Evolutionary conservation across 2,329 filamentous ascomycete species (phyloP), one percentile per base, ranked within the genome.

Genomic region (Nemania sp.): DNA sequence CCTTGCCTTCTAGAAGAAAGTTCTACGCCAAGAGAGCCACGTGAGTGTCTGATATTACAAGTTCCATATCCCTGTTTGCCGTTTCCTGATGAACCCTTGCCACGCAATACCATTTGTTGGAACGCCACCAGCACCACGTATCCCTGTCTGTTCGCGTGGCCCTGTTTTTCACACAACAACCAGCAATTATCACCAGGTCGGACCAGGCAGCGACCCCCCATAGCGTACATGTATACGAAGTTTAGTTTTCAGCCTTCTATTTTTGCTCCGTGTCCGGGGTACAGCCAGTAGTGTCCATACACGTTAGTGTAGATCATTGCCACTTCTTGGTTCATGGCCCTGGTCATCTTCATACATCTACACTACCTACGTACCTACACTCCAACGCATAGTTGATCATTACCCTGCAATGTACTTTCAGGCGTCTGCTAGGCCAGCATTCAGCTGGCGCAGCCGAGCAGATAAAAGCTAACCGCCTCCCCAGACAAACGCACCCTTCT

Each of bases 401-500:
- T 52, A 31, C 33, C 45, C 54, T 50, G 45, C 42, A 45, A 22
- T 41, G 31, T 30, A 40, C n/a, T n/a, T n/a, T n/a, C n/a, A n/a
- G n/a, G n/a, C n/a, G n/a, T 40, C 19, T 24, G 33, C 17, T 44
- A 15, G 31, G 17, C 49, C 15, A 19, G 44, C 51, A 36, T 54
- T 33, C 36, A 49, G 41, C 49, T 45, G 56, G 56, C 52, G 34
- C 57, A 55, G 45, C 50, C 40, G 50, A 57, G 48, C 40, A 61
- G 57, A 55, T 54, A 31, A 43, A 59, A 64, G 53, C 66, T 69
- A 52, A 71, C 61, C 51, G 52, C 12, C 20, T 59, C 55, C 58
- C 54, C 63, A 87, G 84, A 67, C 78, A 82, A 73, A 85, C 84
- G 49, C 71, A 80, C 62, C 79, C 81, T 60, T 79, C 81, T 46